A percentile compares a stretch with the other conserved stretches of the same genome.
Evolutionary conservation across 192 early-diverging fungal species (phyloP).

Genomic region (Diversispora eburnea): DNA sequence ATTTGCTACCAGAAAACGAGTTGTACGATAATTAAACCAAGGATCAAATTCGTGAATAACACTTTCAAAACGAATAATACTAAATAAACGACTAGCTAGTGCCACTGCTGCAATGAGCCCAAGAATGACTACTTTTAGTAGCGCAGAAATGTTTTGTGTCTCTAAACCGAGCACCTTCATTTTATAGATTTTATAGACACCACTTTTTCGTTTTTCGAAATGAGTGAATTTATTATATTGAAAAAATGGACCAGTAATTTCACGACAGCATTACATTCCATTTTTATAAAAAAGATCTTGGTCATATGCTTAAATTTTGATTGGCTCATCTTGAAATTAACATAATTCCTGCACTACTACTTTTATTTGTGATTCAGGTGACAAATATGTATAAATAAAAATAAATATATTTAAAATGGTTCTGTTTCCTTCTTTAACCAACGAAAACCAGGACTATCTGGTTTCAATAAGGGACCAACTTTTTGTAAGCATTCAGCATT

Average conservation of each 20-base stretch:
- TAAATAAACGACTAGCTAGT: conserved; percentile 91
- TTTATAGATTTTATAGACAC: background rate
- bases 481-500: conserved; percentile 71
- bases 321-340: no score
- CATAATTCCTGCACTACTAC: no score
- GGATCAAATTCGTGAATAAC: conserved; percentile 99
- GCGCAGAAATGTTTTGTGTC: conserved; percentile 41
- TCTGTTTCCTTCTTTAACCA: conserved; percentile 85
- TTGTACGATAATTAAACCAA: conserved; percentile 99
- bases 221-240: background rate
- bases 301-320: no score
- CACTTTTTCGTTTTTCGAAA: background rate
- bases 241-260: background rate
- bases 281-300: no score
- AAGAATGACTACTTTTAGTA: conserved; percentile 86
- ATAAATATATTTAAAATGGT: conserved; percentile 51
- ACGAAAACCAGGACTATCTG: conserved; percentile 60
- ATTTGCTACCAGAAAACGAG: conserved; percentile 84
- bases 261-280: no score
- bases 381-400: background rate
- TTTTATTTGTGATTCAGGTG: no score
- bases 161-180: conserved; percentile 32
- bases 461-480: conserved; percentile 73
- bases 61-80: conserved; percentile 95
- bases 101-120: conserved; percentile 83